Evolutionary conservation across 2,329 filamentous ascomycete genomes (phyloP), one percentile per base, ranked within the genome.

Genomic region (Passalora sequoiae): DNA sequence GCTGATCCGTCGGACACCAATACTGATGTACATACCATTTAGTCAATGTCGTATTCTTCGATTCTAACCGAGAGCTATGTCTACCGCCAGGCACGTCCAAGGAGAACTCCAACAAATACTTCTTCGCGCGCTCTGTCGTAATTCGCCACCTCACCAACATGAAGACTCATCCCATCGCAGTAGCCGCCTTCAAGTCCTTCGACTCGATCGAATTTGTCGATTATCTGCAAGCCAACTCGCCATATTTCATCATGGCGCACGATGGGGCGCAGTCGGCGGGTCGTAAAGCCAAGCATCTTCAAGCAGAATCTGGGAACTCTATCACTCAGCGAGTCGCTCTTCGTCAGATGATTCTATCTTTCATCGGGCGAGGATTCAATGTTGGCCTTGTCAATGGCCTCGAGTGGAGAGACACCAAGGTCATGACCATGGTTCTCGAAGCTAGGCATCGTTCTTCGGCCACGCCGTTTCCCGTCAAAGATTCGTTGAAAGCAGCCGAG

Each of bases 31-130:
- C n/a, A n/a, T n/a, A n/a, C n/a, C n/a, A n/a, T n/a, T n/a, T n/a
- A n/a, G n/a, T 88, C 54, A 76, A 87, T 49, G 63, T 89, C 48
- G 66, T 80, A 12, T 89, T 86, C 67, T 85, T 89, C 56, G 69
- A 78, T 19, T 66, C 72, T 43, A 70, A 81, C 43, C 64, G 73
- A 51, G 58, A 69, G 4, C 66, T 81, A 8, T 84, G 78, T 55
- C 63, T 82, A 10, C 79, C 82, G 3, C 56, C 61, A 5, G 58
- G 58, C 36, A 60, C 64, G 3, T 45, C 62, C 19, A 38, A 58
- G 6, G 54, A 53, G 19, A 51, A 67, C 49, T 50, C 60, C 50
- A 47, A 66, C 28, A 82, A 79, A 55, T 86, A 80, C 55, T 66
- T 75, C 1, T 70, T 88, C 6, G 76, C 80, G 9, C 73, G 84